Evolutionary conservation across 169 alveolate species (phyloP), one percentile per base, ranked within the genome.

Genomic region (Plasmodium knowlesi): DNA sequence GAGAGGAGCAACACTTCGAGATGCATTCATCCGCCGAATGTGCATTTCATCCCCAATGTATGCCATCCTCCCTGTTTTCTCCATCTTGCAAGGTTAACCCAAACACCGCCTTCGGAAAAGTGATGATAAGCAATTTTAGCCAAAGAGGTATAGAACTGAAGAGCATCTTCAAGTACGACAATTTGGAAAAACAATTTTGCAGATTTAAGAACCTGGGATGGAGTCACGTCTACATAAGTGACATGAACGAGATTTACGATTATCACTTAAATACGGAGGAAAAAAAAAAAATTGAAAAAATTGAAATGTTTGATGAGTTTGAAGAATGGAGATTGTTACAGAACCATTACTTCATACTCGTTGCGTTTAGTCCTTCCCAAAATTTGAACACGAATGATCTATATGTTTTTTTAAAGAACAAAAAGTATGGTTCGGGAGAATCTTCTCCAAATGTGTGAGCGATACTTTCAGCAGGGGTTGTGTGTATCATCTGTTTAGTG

Each of bases 251-350:
- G 30, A 91, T 94, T 43, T 94, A 94, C 57, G 96, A 94, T 70
- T 91, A 94, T 54, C 95, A 91, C 84, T 39, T 94, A 82, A 39
- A 32, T 67, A 6, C 2, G 32, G 92, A 78, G 12, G 96, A 94
- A 83, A 94, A 83, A 94, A 74, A 90, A 54, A 82, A 76, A 81
- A 80, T 94, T n/a, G 96, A 95, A 88, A 84, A 70, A 19, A 90
- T 95, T 2, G 97, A 95, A 82, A 91, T 95, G 90, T 95, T 95
- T 46, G 97, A 95, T 80, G 97, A 95, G 50, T 83, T 95, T 61
- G 97, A 95, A 70, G 97, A 95, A 89, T 95, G 97, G 97, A 83
- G 96, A 19, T 83, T 95, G 16, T 92, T 95, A 41, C 97, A 95
- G 57, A 82, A 91, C 57, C 95, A 91, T 91, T 91, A 91, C 32